Conservation (phyloP, 202 grass and related monocot species). For the Zoysia matrella region DNA sequence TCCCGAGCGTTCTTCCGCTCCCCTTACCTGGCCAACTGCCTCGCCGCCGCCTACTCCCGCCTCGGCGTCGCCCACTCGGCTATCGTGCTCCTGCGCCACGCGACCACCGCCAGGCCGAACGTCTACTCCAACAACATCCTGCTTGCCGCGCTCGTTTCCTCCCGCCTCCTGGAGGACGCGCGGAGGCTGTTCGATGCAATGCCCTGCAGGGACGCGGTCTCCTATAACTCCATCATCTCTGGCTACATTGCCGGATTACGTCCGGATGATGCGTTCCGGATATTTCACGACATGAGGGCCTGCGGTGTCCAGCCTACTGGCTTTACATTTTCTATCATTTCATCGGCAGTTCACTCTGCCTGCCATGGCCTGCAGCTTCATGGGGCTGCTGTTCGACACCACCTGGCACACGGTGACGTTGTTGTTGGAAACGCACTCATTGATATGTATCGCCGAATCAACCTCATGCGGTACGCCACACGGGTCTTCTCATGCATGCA, state of each 20-base stretch:
- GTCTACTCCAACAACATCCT: conserved; percentile 74
- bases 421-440: conserved; percentile 69
- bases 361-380: conserved; percentile 61
- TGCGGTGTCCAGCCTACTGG: conserved; percentile 55
- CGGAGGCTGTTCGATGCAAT: conserved; percentile 72
- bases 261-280: conserved; percentile 35
- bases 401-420: conserved; percentile 38
- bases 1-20: conserved; percentile 52
- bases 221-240: conserved; percentile 75
- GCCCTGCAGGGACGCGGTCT: conserved; percentile 57
- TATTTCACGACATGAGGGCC: conserved; percentile 53
- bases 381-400: conserved; percentile 48
- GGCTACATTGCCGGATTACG: conserved; percentile 48
- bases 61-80: conserved; percentile 43
- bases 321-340: conserved; percentile 81
- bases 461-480: conserved; percentile 50
- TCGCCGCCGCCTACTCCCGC: conserved; percentile 68
- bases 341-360: conserved; percentile 41
- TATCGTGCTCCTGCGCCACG: conserved; percentile 49
- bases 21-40: conserved; percentile 64
- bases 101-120: conserved; percentile 43
- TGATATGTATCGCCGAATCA: conserved; percentile 73
- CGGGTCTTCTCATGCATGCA: conserved; percentile 58
- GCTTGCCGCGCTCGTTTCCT: conserved; percentile 34
- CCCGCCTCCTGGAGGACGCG: conserved; percentile 43